These are phyloP conservation scores for Eutypa lata DNA, from an alignment of 2,329 filamentous ascomycete genomes.

Conservation along the genomic window DNA sequence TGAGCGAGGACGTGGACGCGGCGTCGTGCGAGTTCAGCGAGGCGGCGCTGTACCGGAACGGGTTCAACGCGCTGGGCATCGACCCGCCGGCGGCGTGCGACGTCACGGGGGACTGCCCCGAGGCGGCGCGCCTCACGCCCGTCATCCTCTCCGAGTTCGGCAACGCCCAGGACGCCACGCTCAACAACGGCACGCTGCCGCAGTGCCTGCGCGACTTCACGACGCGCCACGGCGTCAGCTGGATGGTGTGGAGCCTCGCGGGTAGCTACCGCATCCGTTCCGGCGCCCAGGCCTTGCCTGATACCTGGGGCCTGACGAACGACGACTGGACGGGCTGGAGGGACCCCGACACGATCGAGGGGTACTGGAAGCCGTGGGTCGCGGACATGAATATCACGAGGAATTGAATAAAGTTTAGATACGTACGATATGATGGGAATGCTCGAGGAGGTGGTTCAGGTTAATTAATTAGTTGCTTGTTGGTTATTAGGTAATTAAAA, in stretches of 20 bases:
- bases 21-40: conserved; percentile 45
- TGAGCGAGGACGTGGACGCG: conserved; percentile 40
- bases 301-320: conserved; percentile 47
- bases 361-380: conserved; percentile 51
- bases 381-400: conserved; percentile 34
- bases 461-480: too few relatives aligned
- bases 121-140: conserved; percentile 39
- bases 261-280: conserved; percentile 44
- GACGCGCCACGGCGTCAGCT: conserved; percentile 40
- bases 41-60: conserved; percentile 45
- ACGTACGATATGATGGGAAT: too few relatives aligned
- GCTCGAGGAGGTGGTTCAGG: too few relatives aligned
- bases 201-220: conserved; percentile 44
- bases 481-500: too few relatives aligned
- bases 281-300: conserved; percentile 41
- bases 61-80: conserved; percentile 45
- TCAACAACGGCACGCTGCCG: conserved; percentile 43
- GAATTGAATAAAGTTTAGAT: too few relatives aligned
- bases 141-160: conserved; percentile 48
- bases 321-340: conserved; percentile 46
- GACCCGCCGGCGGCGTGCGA: conserved; percentile 37
- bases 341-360: conserved; percentile 40
- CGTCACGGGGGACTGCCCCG: conserved; percentile 33
- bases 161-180: conserved; percentile 37
- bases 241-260: conserved; percentile 48